Evolutionary conservation across 768 basidiomycete species (phyloP).

Genomic region (Chalciporus piperatus): DNA sequence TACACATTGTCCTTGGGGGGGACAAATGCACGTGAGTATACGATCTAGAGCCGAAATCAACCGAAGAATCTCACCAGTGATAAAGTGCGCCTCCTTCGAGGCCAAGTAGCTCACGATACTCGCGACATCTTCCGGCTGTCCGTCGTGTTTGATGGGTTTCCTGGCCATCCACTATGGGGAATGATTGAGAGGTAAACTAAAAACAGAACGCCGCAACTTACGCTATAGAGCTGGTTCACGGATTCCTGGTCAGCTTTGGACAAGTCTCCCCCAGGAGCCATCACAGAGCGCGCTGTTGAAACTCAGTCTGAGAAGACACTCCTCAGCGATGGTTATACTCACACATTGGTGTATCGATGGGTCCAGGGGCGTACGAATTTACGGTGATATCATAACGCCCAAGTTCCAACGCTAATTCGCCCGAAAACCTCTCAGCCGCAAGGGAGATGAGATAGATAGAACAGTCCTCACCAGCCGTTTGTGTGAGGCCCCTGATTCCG

Average conservation of each 20-base stretch:
- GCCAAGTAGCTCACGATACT: constrained; percentile 36
- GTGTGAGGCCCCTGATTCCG: constrained; percentile 41
- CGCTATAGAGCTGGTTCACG: background rate
- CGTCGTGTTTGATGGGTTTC: constrained; percentile 10
- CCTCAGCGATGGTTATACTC: background rate
- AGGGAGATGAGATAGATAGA: background rate
- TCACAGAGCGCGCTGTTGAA: background rate
- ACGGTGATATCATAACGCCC: constrained; percentile 37
- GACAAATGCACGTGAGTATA: background rate
- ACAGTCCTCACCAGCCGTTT: constrained; percentile 31
- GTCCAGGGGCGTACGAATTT: constrained; percentile 40
- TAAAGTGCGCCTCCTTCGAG: constrained; percentile 35
- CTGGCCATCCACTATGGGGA: background rate
- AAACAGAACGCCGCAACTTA: background rate
- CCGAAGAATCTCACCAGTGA: constrained; percentile 29
- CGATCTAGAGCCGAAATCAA: background rate
- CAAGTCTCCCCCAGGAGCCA: background rate
- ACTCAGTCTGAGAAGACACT: background rate
- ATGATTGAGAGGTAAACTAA: background rate
- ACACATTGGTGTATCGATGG: constrained; percentile 33
- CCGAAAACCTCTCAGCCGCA: background rate
- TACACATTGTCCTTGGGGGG: constrained; percentile 24
- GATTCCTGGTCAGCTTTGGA: background rate
- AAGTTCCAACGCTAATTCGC: constrained; percentile 26
- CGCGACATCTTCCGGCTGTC: constrained; percentile 35